Base-by-base conservation (phyloP, 2,329 filamentous ascomycete genomes). In the Aspergillus melleus region DNA sequence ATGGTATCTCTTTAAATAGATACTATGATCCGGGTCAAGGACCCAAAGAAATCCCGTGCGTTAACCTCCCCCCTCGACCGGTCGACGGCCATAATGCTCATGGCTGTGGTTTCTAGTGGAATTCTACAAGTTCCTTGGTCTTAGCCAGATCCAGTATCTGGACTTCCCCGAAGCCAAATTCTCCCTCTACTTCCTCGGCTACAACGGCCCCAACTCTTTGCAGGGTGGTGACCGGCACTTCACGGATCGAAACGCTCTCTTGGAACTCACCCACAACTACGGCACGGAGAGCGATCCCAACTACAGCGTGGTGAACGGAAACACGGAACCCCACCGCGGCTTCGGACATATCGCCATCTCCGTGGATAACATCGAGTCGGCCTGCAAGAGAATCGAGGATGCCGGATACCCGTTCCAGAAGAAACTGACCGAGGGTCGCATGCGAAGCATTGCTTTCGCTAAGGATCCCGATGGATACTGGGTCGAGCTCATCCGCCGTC, bases 361-460 rank as follows among this genome's bases (percentile, higher is more conserved):
- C 54, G 90, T 92, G 53, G 90, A 92, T 78, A 88, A 91, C 75
- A 89, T 97, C 64, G 90, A 96, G 79, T 91, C 90, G 3, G 93
- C 94, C 2, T 98, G 95, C 81, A 82, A 92, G 80, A 86, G 93
- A 59, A 84, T 99, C 61, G 92, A 96, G 76, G 90, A 94, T 72
- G 92, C 90, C 6, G 93, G 93, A 0, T 96, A 96, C 79, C 85
- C 85, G 64, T 99, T 98, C 79, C 92, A 98, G 83, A 98, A 98
- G 86, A 96, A 91, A 79, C 81, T 98, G 59, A 87, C 87, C 0
- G 94, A 98, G 66, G 95, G 95, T 2, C 85, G 89, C 59, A 96
- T 96, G 91, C 85, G 84, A 70, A 79, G 90, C 71, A 96, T 98
- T 70, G 95, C 94, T 0, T 98, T 98, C 73, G 93, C 84, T 1